Conservation (phyloP, 1,139 yeast genomes). For the Geotrichum reessii region DNA sequence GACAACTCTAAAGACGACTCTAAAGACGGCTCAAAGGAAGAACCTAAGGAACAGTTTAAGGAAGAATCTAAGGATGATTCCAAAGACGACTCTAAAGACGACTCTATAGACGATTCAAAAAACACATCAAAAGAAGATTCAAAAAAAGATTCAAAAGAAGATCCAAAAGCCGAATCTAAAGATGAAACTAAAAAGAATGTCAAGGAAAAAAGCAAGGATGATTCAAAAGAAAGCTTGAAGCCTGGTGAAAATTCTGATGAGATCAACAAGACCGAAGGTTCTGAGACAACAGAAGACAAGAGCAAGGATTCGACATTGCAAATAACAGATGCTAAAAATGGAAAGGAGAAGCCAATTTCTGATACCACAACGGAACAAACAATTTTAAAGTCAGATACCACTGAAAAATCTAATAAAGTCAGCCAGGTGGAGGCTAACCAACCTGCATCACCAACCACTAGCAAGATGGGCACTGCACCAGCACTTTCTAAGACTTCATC, state of each 20-base stretch:
- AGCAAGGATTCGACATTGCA: neutral
- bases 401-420: neutral
- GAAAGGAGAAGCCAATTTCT: constrained; percentile 19
- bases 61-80: too few species aligned
- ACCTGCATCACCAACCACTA: neutral
- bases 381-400: neutral
- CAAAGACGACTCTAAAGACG: too few species aligned
- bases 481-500: neutral
- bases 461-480: neutral
- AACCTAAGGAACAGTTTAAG: too few species aligned
- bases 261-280: neutral
- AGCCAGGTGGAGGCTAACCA: neutral
- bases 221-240: constrained; percentile 2
- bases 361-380: neutral
- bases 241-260: constrained; percentile 1
- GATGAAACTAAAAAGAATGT: neutral
- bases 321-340: constrained; percentile 8
- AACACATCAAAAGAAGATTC: too few species aligned
- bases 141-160: too few species aligned
- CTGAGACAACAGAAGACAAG: neutral
- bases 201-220: constrained; percentile 3
- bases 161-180: too few species aligned
- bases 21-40: too few species aligned
- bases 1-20: too few species aligned
- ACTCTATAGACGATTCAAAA: too few species aligned